Conservation (phyloP, 2,329 filamentous ascomycete species). For the Juglanconis juglandina region DNA sequence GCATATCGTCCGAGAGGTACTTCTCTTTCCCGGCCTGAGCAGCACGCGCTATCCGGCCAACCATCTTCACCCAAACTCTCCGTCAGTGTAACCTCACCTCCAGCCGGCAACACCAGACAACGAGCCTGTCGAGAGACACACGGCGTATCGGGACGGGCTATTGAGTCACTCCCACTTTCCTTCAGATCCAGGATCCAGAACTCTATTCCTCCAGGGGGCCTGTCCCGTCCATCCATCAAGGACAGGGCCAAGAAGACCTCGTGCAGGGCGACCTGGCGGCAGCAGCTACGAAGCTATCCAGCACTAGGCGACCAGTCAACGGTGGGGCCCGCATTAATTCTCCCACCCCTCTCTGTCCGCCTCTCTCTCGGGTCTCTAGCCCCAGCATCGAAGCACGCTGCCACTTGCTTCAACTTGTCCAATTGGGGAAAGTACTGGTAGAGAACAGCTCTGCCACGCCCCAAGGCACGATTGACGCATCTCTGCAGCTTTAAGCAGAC, state of each 20-base stretch:
- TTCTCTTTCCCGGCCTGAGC: background rate
- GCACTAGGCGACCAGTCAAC: constrained; percentile 26
- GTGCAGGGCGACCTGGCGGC: constrained; percentile 31
- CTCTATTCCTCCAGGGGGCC: constrained; percentile 3
- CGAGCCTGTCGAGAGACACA: constrained; percentile 12
- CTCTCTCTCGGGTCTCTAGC: constrained; percentile 15
- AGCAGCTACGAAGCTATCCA: constrained; percentile 18
- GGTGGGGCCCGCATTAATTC: constrained; percentile 36
- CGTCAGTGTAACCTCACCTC: constrained; percentile 18
- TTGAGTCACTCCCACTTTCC: constrained; percentile 8
- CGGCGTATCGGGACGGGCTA: constrained; percentile 13
- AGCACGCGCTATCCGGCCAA: constrained; percentile 12
- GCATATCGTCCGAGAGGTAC: constrained; percentile 7
- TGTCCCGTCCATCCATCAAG: constrained; percentile 11
- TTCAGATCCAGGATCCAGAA: background rate
- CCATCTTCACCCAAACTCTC: constrained; percentile 8
- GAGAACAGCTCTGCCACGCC: constrained; percentile 27
- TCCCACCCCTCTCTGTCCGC: constrained; percentile 25
- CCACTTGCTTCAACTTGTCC: constrained; percentile 15
- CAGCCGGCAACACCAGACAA: constrained; percentile 13
- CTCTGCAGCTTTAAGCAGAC: constrained; percentile 51
- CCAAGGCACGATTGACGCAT: constrained; percentile 49
- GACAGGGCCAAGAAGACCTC: constrained; percentile 17
- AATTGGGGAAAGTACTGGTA: constrained; percentile 29
- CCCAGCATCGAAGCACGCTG: constrained; percentile 1